These are phyloP conservation scores for Malassezia slooffiae DNA, from an alignment of 1,284 basidiomycete genomes.

Conservation along the genomic window DNA sequence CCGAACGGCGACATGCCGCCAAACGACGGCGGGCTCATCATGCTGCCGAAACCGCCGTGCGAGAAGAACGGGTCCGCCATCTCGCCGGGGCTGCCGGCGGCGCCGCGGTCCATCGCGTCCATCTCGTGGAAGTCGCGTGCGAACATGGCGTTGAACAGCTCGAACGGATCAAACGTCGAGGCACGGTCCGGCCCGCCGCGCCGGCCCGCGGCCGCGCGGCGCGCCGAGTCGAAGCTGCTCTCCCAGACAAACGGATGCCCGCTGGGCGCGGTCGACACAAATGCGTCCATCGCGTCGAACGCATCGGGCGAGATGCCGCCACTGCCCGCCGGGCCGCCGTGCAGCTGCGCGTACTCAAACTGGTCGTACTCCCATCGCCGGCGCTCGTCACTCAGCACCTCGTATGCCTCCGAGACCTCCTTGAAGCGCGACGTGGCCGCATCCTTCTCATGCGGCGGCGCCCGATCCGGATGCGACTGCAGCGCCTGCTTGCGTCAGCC, in stretches of 20 bases:
- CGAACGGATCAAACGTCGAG: constrained; percentile 29
- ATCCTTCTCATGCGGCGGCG: constrained; percentile 25
- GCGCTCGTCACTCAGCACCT: constrained; percentile 29
- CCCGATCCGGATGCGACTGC: constrained; percentile 36
- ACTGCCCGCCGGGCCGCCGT: constrained; percentile 4
- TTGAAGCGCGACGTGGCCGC: constrained; percentile 34
- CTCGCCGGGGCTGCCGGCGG: neutral
- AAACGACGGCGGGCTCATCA: neutral
- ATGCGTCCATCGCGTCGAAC: constrained; percentile 11
- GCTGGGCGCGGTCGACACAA: constrained; percentile 4
- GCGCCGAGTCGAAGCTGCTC: constrained; percentile 35
- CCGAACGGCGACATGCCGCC: neutral
- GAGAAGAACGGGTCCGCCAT: constrained; percentile 4
- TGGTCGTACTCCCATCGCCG: constrained; percentile 30
- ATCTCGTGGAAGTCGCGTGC: constrained; percentile 18
- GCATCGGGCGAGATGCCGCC: constrained; percentile 26
- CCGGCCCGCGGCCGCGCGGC: constrained; percentile 25
- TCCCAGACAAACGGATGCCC: constrained; percentile 33
- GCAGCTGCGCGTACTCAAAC: constrained; percentile 13
- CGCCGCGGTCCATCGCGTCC: constrained; percentile 11
- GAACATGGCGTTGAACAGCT: constrained; percentile 42
- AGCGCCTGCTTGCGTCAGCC: constrained; percentile 17
- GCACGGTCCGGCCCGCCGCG: constrained; percentile 10
- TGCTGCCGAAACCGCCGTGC: neutral
- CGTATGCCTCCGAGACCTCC: constrained; percentile 36